Conservation (phyloP, 192 early-diverging fungal genomes). For the Phlyctochytrium bullatum region DNA sequence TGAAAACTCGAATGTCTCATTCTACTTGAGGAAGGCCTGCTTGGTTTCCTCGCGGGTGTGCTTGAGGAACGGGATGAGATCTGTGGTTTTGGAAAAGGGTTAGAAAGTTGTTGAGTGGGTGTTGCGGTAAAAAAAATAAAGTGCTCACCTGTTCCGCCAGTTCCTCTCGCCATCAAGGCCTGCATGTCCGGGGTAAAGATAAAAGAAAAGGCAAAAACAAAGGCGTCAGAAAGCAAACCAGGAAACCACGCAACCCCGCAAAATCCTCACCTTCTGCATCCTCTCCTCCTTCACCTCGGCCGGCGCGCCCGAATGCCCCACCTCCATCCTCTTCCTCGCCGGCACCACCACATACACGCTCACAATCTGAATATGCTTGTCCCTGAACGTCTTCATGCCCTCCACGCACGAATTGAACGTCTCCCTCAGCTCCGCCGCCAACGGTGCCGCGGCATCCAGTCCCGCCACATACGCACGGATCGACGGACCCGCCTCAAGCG, state of each 20-base stretch:
- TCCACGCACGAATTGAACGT: constrained; percentile 80
- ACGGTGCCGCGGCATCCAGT: not conserved
- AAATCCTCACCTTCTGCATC: constrained; percentile 25
- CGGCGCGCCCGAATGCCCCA: constrained; percentile 58
- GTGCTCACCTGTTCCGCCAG: constrained; percentile 54
- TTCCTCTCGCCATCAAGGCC: constrained; percentile 33
- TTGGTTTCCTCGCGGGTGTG: constrained; percentile 81
- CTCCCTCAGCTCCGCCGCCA: constrained; percentile 43
- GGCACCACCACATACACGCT: constrained; percentile 87
- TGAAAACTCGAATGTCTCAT: too few species aligned
- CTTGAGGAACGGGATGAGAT: constrained; percentile 91
- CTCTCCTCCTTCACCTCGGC: constrained; percentile 23
- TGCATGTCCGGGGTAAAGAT: too few species aligned
- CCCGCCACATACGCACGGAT: constrained; percentile 32
- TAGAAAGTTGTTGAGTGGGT: not conserved
- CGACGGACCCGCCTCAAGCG: constrained; percentile 34
- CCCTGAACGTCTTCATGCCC: constrained; percentile 82
- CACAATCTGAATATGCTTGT: constrained; percentile 90
- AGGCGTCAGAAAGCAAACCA: too few species aligned
- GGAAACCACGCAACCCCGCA: not conserved
- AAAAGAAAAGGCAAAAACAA: not conserved
- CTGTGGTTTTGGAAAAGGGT: constrained; percentile 22
- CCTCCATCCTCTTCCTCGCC: constrained; percentile 66
- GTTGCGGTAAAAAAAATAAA: constrained; percentile 77
- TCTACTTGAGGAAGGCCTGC: too few species aligned